These are phyloP conservation scores for Malus hybrid DNA, from an alignment of 331 rosid genomes.

Conservation along the genomic window DNA sequence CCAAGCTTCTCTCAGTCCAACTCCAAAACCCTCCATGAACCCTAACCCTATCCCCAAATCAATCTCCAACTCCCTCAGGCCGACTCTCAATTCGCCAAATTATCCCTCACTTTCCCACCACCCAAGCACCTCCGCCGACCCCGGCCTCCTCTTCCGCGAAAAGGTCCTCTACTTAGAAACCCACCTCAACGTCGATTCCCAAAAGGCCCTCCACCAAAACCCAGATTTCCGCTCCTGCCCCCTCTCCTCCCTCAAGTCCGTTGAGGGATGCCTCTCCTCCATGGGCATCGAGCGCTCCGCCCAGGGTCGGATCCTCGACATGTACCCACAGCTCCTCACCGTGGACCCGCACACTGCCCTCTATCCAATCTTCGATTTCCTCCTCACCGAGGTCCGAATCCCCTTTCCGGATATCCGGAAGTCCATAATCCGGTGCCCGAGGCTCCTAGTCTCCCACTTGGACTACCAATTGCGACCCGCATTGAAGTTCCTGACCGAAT, in stretches of 20 bases:
- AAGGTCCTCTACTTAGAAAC: slow-evolving; percentile 58
- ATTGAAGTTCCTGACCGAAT: slow-evolving; percentile 26
- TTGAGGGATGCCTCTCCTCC: slow-evolving; percentile 55
- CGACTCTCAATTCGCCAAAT: background rate
- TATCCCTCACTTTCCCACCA: slow-evolving; percentile 20
- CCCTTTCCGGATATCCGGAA: slow-evolving; percentile 49
- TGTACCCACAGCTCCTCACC: slow-evolving; percentile 67
- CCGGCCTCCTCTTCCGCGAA: slow-evolving; percentile 60
- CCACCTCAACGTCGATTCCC: slow-evolving; percentile 49
- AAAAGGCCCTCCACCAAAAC: slow-evolving; percentile 55
- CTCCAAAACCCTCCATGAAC: slow-evolving; percentile 28
- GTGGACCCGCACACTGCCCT: slow-evolving; percentile 49
- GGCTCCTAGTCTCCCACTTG: slow-evolving; percentile 52
- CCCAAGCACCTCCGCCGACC: slow-evolving; percentile 30
- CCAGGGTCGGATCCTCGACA: slow-evolving; percentile 70
- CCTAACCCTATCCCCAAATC: slow-evolving; percentile 8
- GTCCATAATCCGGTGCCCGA: slow-evolving; percentile 61
- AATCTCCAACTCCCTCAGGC: background rate
- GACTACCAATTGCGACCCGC: slow-evolving; percentile 44
- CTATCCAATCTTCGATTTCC: slow-evolving; percentile 75
- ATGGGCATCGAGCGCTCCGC: slow-evolving; percentile 54
- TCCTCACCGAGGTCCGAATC: slow-evolving; percentile 53
- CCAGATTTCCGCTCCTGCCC: slow-evolving; percentile 53
- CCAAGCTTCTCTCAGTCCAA: slow-evolving; percentile 1
- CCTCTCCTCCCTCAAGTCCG: slow-evolving; percentile 43